phyloP scores from a whole-genome alignment of 164 flowering plant species.

The Protea cynaroides region DNA sequence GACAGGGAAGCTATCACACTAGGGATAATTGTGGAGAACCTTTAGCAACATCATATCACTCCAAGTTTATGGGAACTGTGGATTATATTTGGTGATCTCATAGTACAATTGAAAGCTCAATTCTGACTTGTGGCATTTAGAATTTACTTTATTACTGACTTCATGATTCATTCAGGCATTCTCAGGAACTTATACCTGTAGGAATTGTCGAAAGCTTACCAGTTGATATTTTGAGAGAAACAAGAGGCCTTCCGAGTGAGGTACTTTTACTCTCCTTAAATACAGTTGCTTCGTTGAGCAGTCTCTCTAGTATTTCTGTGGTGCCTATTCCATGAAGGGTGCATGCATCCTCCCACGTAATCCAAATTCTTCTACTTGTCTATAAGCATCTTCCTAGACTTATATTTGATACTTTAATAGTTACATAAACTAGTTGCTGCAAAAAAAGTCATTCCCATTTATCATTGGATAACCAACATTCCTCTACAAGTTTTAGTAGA shows the following conservation, averaged over 20 bases:
- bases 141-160: conserved; percentile 11
- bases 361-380: too few relatives aligned
- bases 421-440: neutral
- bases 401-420: too few relatives aligned
- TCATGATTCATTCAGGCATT: conserved; percentile 46
- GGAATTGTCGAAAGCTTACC: conserved; percentile 81
- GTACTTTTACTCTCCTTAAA: conserved; percentile 23
- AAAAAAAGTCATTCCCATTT: neutral
- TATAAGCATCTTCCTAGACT: too few relatives aligned
- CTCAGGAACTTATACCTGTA: conserved; percentile 58
- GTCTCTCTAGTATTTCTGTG: neutral
- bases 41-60: conserved; percentile 68
- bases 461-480: neutral
- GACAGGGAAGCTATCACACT: conserved; percentile 29
- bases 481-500: too few relatives aligned
- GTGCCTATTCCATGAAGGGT: neutral
- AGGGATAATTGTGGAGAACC: conserved; percentile 77
- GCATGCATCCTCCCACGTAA: neutral
- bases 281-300: neutral
- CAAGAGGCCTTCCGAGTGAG: conserved; percentile 73
- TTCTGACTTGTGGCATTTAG: conserved; percentile 4
- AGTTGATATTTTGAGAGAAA: conserved; percentile 31
- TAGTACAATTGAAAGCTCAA: neutral
- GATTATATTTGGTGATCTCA: conserved; percentile 73
- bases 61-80: conserved; percentile 74